phyloP scores from a whole-genome alignment of 805 yeast genomes.

The Suhomyces vadensis region DNA sequence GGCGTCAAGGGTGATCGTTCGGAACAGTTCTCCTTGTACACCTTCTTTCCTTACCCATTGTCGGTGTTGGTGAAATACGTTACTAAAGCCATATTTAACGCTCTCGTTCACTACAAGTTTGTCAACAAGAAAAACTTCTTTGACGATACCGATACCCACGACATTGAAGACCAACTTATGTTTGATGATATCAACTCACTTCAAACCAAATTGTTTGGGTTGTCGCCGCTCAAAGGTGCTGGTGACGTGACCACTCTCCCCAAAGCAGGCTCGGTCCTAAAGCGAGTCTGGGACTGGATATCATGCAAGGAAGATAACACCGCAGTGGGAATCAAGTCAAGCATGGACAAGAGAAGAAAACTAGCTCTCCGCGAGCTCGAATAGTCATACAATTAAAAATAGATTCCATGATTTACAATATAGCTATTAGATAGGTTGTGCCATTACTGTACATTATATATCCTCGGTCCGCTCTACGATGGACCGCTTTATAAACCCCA shows the following conservation, averaged over 20 bases:
- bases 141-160: slow-evolving; percentile 22
- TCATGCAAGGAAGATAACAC: slow-evolving; percentile 8
- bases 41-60: slow-evolving; percentile 45
- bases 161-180: slow-evolving; percentile 20
- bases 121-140: slow-evolving; percentile 25
- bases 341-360: slow-evolving; percentile 43
- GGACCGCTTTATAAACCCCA: slow-evolving; percentile 22
- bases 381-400: too few relatives aligned
- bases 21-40: slow-evolving; percentile 34
- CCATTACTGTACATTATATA: not conserved
- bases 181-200: slow-evolving; percentile 32
- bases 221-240: slow-evolving; percentile 44
- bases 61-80: slow-evolving; percentile 26
- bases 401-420: too few relatives aligned
- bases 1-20: slow-evolving; percentile 27
- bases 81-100: slow-evolving; percentile 20
- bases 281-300: slow-evolving; percentile 27
- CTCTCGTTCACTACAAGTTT: slow-evolving; percentile 20
- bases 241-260: slow-evolving; percentile 35
- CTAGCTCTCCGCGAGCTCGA: slow-evolving; percentile 43
- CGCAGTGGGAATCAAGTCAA: slow-evolving; percentile 21
- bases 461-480: slow-evolving; percentile 2
- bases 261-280: slow-evolving; percentile 24
- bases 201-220: slow-evolving; percentile 38
- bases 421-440: not conserved